Evolutionary conservation across 192 early-diverging fungal species (phyloP), one percentile per base, ranked within the genome.

Genomic region (Cladochytrium replicatum): DNA sequence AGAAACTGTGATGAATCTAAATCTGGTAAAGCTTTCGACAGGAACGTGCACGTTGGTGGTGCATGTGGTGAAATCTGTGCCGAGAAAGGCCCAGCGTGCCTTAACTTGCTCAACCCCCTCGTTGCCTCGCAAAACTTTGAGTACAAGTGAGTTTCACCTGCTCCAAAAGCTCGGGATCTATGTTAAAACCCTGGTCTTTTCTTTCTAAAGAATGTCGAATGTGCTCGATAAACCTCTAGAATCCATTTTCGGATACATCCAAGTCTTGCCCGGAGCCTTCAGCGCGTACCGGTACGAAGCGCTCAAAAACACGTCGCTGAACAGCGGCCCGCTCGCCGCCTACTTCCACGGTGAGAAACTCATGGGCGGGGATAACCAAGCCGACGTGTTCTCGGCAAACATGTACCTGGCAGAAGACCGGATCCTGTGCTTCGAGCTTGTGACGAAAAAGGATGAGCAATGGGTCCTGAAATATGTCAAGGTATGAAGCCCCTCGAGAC

Each of bases 111-210:
- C 32, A 84, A 85, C 45, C 82, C 82, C n/a, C 43, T 87, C 11
- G 81, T 87, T 0, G 84, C 84, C 0, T 66, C 81, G 6, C 84
- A 86, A 50, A 96, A 96, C 61, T 96, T 96, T 71, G 92, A 96
- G 69, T 84, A 83, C 67, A 82, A 82, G 37, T 64, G 38, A 40
- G 58, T 48, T 2, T n/a, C n/a, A n/a, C n/a, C n/a, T n/a, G n/a
- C n/a, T n/a, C 45, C 27, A 50, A 30, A 11, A n/a, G n/a, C n/a
- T n/a, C n/a, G n/a, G n/a, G n/a, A n/a, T n/a, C 49, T 51, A 21
- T 7, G 7, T 29, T 21, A 48, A 19, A 7, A 15, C 1, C 13
- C 59, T n/a, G 48, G 50, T 31, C n/a, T 72, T 74, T 39, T 71
- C 71, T 72, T 67, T 80, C 44, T 83, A 77, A 63, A 83, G 72